A percentile compares a stretch with the other conserved stretches of the same genome.
Conservation (phyloP, 2,329 filamentous ascomycete species). For the Elsinoe necatrix region DNA sequence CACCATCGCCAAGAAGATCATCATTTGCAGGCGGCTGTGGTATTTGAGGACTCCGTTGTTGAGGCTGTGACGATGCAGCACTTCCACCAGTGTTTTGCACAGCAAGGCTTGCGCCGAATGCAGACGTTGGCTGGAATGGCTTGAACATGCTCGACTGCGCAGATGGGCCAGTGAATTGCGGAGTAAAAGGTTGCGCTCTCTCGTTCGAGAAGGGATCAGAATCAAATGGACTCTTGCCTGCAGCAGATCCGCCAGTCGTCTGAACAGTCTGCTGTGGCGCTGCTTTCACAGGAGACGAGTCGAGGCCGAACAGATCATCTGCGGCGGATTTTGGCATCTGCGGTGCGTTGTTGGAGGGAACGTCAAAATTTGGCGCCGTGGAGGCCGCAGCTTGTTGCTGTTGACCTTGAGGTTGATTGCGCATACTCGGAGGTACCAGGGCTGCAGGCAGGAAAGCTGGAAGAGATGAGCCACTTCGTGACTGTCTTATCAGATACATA, state of each 20-base stretch:
- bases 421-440: slow-evolving; percentile 79
- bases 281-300: slow-evolving; percentile 44
- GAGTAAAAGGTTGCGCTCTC: slow-evolving; percentile 28
- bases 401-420: slow-evolving; percentile 50
- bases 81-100: slow-evolving; percentile 63
- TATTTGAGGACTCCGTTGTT: slow-evolving; percentile 26
- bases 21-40: slow-evolving; percentile 51
- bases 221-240: slow-evolving; percentile 37
- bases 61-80: slow-evolving; percentile 38
- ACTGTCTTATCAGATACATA: slow-evolving; percentile 92
- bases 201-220: slow-evolving; percentile 56
- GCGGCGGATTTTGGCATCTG: slow-evolving; percentile 66
- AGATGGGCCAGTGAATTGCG: slow-evolving; percentile 26
- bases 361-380: slow-evolving; percentile 47
- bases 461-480: slow-evolving; percentile 61
- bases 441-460: slow-evolving; percentile 71
- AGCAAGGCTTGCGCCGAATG: slow-evolving; percentile 77
- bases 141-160: slow-evolving; percentile 55
- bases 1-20: slow-evolving; percentile 83
- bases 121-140: slow-evolving; percentile 84
- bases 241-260: slow-evolving; percentile 63
- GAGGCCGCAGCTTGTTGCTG: slow-evolving; percentile 32
- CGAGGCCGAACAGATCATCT: slow-evolving; percentile 89
- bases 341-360: slow-evolving; percentile 36
- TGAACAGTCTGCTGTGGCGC: slow-evolving; percentile 51